Evolutionary conservation across 31 red algal species (phyloP), one percentile per base, ranked within the genome.

Genomic region (Bonnemaisonia californica): DNA sequence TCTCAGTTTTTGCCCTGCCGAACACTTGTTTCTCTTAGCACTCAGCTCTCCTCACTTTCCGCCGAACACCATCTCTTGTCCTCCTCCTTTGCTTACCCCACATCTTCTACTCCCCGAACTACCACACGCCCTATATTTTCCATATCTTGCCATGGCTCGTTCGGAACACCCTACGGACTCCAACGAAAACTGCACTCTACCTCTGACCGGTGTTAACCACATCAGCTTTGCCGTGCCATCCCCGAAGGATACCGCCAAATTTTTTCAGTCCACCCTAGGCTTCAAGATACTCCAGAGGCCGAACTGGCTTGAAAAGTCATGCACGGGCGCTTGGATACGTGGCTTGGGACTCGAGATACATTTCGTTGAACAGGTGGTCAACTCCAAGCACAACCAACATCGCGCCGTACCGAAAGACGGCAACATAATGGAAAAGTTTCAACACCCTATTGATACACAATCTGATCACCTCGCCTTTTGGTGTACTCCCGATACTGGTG

Each of bases 301-400:
- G 12, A 32, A 68, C 31, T 27, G 28, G 5, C n/a, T 68, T 36
- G 35, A 68, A 4, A 36, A 36, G 28, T 11, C 16, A 51, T 51
- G 45, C 45, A 36, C 29, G 7, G 63, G 63, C 22, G 63, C 63
- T 11, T 68, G 63, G 63, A 68, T 68, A 11, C 35, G 63, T 35
- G 63, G 63, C 31, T 34, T 68, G 63, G 63, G 63, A 32, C 30
- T 68, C 63, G 63, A 68, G 31, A 68, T 68, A 34, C 63, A 68
- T 36, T 68, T 68, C 27, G 35, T 68, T 16, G 28, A 36, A 4
- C 63, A 27, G n/a, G 30, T 21, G n/a, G 5, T 36, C 30, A 35
- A 68, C 16, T 68, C 63, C 16, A 7, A 7, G 16, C 45, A 16
- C 45, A 51, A 51, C 16, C 45, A 51, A 51, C 45, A 51, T 16